These are phyloP conservation scores for Alternaria triticimaculans DNA, from an alignment of 2,329 filamentous ascomycete species.

Conservation along the genomic window DNA sequence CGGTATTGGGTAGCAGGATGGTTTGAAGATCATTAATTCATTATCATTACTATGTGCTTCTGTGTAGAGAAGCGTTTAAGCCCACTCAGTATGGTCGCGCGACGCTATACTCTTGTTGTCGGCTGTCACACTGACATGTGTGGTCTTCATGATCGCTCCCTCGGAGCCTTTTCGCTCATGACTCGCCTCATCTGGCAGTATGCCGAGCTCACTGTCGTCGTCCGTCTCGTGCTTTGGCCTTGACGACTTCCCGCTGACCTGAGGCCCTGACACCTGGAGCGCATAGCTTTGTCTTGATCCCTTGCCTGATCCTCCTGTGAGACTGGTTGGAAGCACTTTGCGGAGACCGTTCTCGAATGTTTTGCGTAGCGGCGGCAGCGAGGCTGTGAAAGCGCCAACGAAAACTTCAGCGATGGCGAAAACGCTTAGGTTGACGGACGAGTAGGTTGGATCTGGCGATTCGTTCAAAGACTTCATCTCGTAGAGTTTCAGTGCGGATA, in stretches of 20 bases:
- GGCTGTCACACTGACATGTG: slow-evolving; percentile 20
- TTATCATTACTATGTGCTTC: slow-evolving; percentile 1
- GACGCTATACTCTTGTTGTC: slow-evolving; percentile 12
- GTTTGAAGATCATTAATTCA: background rate
- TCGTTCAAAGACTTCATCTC: slow-evolving; percentile 30
- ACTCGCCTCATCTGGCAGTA: slow-evolving; percentile 13
- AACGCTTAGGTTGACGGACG: slow-evolving; percentile 31
- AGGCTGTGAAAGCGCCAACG: slow-evolving; percentile 36
- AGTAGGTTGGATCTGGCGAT: slow-evolving; percentile 31
- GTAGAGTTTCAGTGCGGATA: slow-evolving; percentile 35
- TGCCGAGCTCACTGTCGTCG: slow-evolving; percentile 25
- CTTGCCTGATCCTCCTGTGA: slow-evolving; percentile 20
- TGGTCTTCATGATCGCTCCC: slow-evolving; percentile 20
- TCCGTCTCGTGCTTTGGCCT: slow-evolving; percentile 17
- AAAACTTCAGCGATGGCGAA: slow-evolving; percentile 35
- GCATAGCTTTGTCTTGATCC: slow-evolving; percentile 24
- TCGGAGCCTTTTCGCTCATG: slow-evolving; percentile 1
- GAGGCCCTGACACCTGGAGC: slow-evolving; percentile 18
- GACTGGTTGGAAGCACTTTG: slow-evolving; percentile 26
- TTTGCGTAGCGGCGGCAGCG: slow-evolving; percentile 34
- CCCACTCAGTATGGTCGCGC: slow-evolving; percentile 17
- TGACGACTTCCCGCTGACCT: slow-evolving; percentile 4
- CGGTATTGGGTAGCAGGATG: background rate
- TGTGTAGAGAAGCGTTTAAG: background rate
- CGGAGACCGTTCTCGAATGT: slow-evolving; percentile 31